These are phyloP conservation scores for Ganoderma lucidum DNA, from an alignment of 1,284 basidiomycete genomes.

Conservation along the genomic window DNA sequence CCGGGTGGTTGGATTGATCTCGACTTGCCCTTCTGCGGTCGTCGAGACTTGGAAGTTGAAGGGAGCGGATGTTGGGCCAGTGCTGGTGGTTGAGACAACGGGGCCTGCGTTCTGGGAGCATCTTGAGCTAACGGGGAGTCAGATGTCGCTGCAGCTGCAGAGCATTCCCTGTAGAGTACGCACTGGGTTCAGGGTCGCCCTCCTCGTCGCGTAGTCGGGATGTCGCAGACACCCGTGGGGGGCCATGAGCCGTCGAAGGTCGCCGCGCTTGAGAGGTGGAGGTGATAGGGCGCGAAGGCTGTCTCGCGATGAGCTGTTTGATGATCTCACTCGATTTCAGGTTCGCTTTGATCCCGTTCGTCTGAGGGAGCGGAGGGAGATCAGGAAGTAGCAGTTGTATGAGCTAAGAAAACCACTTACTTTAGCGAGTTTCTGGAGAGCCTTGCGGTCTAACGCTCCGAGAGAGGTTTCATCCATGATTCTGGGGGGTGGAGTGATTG, in stretches of 20 bases:
- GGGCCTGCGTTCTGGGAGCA: neutral
- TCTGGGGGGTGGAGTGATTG: neutral
- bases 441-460: neutral
- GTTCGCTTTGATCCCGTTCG: conserved; percentile 9
- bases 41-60: no score
- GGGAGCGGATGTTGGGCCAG: no score
- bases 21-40: no score
- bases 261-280: no score
- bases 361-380: neutral
- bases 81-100: neutral
- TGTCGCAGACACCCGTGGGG: no score
- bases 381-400: neutral
- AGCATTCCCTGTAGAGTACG: no score
- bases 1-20: no score
- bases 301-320: neutral
- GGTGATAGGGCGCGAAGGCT: no score
- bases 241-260: no score
- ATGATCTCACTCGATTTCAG: conserved; percentile 3
- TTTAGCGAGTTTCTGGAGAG: neutral
- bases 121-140: neutral
- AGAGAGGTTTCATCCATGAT: neutral
- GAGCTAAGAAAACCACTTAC: neutral
- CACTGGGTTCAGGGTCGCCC: no score
- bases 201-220: no score
- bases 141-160: no score